These are phyloP conservation scores for Suillus lakei DNA, from an alignment of 768 basidiomycete species.

Conservation along the genomic window DNA sequence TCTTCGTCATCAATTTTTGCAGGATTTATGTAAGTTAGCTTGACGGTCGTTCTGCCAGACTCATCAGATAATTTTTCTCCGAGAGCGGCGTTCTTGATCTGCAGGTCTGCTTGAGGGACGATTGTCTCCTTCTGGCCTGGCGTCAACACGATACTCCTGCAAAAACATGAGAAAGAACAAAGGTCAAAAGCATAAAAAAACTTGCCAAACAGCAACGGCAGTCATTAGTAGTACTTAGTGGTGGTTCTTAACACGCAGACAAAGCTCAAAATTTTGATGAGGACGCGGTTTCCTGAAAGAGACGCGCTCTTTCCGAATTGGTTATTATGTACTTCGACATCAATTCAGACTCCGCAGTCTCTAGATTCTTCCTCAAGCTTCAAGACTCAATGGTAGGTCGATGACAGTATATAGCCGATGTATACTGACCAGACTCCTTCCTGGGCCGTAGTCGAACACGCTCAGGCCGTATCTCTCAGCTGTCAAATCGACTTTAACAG, in stretches of 20 bases:
- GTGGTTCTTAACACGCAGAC: constrained; percentile 13
- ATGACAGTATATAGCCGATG: constrained; percentile 7
- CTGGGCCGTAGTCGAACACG: constrained; percentile 78
- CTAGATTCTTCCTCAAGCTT: constrained; percentile 5
- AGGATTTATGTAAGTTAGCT: constrained; percentile 59
- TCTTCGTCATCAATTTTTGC: constrained; percentile 42
- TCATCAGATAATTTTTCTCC: constrained; percentile 71
- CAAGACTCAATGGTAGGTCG: constrained; percentile 54
- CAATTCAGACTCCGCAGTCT: constrained; percentile 51
- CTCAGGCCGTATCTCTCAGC: constrained; percentile 95
- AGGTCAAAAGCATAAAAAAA: constrained; percentile 16
- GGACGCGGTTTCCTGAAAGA: constrained; percentile 12
- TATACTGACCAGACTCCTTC: constrained; percentile 15
- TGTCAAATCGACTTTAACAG: constrained; percentile 95
- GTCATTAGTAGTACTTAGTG: constrained; percentile 50
- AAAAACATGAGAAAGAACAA: constrained; percentile 16
- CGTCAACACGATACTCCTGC: constrained; percentile 64
- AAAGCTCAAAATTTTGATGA: constrained; percentile 21
- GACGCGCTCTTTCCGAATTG: constrained; percentile 7
- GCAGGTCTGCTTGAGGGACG: constrained; percentile 67
- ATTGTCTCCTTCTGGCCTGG: constrained; percentile 64
- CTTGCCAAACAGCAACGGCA: constrained; percentile 71
- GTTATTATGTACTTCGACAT: neutral
- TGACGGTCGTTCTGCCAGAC: constrained; percentile 65
- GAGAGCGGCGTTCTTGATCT: constrained; percentile 83